These are phyloP conservation scores for Lachancea sp. DNA, from an alignment of 805 yeast genomes.

Conservation along the genomic window DNA sequence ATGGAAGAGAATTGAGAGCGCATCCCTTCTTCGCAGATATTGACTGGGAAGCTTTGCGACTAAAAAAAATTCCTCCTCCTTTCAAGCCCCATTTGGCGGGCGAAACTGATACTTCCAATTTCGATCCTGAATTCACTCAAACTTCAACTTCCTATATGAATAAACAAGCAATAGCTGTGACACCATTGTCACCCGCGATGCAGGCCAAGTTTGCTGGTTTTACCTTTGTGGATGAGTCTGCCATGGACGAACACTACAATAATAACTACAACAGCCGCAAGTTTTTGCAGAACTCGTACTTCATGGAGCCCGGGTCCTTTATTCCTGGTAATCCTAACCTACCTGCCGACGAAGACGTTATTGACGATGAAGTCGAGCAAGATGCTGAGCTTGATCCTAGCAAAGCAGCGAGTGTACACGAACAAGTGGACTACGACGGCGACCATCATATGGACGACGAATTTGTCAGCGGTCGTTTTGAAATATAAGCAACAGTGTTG, in stretches of 20 bases:
- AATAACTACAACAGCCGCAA: constrained; percentile 31
- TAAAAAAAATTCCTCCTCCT: constrained; percentile 90
- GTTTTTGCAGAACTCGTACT: constrained; percentile 33
- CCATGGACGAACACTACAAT: constrained; percentile 78
- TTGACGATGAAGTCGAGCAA: constrained; percentile 57
- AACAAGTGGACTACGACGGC: constrained; percentile 35
- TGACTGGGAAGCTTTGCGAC: constrained; percentile 76
- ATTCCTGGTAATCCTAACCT: constrained; percentile 74
- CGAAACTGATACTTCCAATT: constrained; percentile 92
- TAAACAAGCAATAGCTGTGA: constrained; percentile 47
- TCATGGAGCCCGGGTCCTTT: constrained; percentile 59
- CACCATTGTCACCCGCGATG: constrained; percentile 85
- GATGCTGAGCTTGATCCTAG: constrained; percentile 37
- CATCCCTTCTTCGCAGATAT: constrained; percentile 90
- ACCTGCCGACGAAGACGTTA: constrained; percentile 80
- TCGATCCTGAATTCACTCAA: constrained; percentile 95
- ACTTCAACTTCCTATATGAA: constrained; percentile 79
- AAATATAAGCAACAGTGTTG: constrained; percentile 49
- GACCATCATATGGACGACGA: constrained; percentile 70
- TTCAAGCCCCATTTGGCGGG: constrained; percentile 88
- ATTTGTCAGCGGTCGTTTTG: constrained; percentile 86
- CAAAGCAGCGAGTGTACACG: constrained; percentile 12
- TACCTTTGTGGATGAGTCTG: constrained; percentile 90
- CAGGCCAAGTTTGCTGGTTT: constrained; percentile 97
- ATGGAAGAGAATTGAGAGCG: constrained; percentile 85